phyloP scores from a whole-genome alignment of 176 grass and related monocot genomes.

The Triticum timopheevii region DNA sequence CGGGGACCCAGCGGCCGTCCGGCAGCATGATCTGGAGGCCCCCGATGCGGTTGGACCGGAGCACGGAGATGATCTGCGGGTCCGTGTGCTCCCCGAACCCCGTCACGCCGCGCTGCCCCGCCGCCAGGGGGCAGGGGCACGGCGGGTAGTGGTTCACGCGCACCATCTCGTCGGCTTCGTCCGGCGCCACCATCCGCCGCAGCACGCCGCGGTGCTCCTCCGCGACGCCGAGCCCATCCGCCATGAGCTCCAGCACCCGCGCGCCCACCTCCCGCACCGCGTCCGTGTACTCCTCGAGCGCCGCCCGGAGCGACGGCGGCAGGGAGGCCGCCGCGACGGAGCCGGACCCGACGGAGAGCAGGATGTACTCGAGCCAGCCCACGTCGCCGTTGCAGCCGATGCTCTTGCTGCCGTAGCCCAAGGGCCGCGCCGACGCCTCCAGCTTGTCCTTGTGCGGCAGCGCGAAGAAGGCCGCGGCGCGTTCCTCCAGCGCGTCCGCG shows the following conservation, averaged over 20 bases:
- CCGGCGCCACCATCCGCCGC: conserved; percentile 36
- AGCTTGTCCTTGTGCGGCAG: conserved; percentile 54
- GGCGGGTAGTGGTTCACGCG: conserved; percentile 87
- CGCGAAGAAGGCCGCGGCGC: conserved; percentile 65
- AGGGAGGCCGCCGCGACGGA: neutral
- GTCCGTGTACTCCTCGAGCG: conserved; percentile 62
- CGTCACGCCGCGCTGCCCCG: conserved; percentile 37
- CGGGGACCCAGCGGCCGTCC: conserved; percentile 73
- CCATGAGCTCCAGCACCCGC: conserved; percentile 70
- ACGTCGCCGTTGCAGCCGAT: conserved; percentile 81
- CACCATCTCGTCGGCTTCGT: conserved; percentile 50
- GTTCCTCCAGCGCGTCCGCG: conserved; percentile 44
- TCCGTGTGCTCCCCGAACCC: conserved; percentile 98
- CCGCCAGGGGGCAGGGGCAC: conserved; percentile 44
- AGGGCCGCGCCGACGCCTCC: conserved; percentile 28
- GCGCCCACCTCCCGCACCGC: conserved; percentile 46
- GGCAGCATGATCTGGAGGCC: conserved; percentile 72
- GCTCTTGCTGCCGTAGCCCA: conserved; percentile 76
- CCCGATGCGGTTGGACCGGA: conserved; percentile 67
- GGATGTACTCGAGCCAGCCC: conserved; percentile 90
- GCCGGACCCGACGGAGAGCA: conserved; percentile 34
- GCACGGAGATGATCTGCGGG: conserved; percentile 87
- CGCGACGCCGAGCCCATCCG: conserved; percentile 50
- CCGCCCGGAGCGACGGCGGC: conserved; percentile 19
- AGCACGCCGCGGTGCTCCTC: conserved; percentile 26